phyloP scores from a whole-genome alignment of 306 rosid species.

The Ammopiptanthus mongolicus region DNA sequence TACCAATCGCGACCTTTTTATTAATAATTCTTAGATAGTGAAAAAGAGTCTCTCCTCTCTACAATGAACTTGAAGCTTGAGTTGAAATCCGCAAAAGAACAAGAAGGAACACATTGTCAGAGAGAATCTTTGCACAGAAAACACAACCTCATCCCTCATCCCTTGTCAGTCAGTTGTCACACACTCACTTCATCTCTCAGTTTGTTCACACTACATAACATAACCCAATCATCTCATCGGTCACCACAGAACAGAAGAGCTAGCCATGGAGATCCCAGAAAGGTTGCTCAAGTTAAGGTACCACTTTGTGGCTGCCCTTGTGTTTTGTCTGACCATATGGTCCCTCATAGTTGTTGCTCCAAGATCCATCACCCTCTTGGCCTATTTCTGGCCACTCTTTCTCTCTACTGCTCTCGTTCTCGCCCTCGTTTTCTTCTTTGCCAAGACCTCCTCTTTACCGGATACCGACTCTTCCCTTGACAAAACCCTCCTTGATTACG shows the following conservation, averaged over 20 bases:
- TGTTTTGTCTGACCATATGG: constrained; percentile 21
- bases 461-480: constrained; percentile 31
- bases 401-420: constrained; percentile 82
- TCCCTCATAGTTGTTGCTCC: constrained; percentile 46
- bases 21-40: no score
- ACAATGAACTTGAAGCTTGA: neutral
- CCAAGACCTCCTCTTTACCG: constrained; percentile 41
- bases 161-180: neutral
- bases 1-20: no score
- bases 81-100: neutral
- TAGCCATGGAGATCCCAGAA: constrained; percentile 70
- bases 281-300: constrained; percentile 44
- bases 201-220: neutral
- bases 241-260: neutral
- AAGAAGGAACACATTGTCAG: neutral
- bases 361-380: constrained; percentile 49
- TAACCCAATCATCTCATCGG: neutral
- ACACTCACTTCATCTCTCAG: neutral
- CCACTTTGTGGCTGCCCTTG: constrained; percentile 36
- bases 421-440: constrained; percentile 57
- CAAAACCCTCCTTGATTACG: constrained; percentile 63
- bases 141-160: neutral
- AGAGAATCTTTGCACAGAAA: constrained; percentile 39
- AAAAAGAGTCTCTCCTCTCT: no score
- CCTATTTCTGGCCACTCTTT: constrained; percentile 91